Percentiles rank a stretch among this genome's conserved stretches.
Conservation (phyloP, 257 asterid genomes). For the Prunella vulgaris region DNA sequence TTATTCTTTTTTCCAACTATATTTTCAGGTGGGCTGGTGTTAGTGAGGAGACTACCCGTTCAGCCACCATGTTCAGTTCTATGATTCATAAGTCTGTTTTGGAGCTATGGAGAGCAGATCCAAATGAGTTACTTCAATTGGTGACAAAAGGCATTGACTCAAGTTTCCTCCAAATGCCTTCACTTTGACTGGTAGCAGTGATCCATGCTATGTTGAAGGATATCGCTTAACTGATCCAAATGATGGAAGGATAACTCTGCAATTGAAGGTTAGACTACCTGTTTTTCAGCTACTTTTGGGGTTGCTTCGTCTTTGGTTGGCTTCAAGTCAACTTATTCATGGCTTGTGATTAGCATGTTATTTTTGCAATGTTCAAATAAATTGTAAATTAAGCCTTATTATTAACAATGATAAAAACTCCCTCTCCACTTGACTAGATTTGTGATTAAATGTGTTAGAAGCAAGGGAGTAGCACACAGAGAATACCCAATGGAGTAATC, state of each 20-base stretch:
- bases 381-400: neutral
- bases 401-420: neutral
- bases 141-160: slow-evolving; percentile 62
- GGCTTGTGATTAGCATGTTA: neutral
- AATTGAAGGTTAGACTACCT: slow-evolving; percentile 61
- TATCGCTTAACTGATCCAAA: slow-evolving; percentile 92
- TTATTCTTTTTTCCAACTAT: neutral
- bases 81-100: slow-evolving; percentile 92
- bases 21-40: slow-evolving; percentile 83
- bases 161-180: slow-evolving; percentile 68
- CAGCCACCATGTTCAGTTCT: slow-evolving; percentile 97
- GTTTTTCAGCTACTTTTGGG: slow-evolving; percentile 16
- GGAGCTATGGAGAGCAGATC: slow-evolving; percentile 96
- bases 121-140: slow-evolving; percentile 69
- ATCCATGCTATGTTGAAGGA: slow-evolving; percentile 95
- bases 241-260: slow-evolving; percentile 90
- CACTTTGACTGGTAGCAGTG: slow-evolving; percentile 90
- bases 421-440: neutral
- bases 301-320: neutral
- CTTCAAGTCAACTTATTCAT: neutral
- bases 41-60: slow-evolving; percentile 92
- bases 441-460: too few relatives aligned
- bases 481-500: too few relatives aligned
- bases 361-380: neutral
- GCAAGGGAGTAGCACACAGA: too few relatives aligned